Evolutionary conservation across 257 asterid species (phyloP).

Genomic region (Nicotiana noctiflora): DNA sequence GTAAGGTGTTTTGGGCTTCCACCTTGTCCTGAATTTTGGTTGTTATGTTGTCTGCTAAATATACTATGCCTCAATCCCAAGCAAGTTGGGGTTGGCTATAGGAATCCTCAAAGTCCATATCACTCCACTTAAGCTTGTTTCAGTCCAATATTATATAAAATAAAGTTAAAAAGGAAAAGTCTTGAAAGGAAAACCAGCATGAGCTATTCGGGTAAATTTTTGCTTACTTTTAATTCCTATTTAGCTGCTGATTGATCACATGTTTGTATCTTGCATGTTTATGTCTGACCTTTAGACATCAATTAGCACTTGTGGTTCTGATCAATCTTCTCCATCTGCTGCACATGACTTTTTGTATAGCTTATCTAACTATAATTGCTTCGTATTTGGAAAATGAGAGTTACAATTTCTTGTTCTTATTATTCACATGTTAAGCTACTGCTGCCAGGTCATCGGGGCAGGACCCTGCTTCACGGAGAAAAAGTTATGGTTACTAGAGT

Average conservation of each 20-base stretch:
- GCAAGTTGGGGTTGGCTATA: neutral
- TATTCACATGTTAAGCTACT: slow-evolving; percentile 23
- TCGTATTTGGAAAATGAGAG: neutral
- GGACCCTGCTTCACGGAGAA: slow-evolving; percentile 73
- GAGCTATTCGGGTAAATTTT: neutral
- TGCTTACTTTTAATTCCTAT: neutral
- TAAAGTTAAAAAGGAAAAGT: neutral
- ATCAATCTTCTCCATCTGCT: neutral
- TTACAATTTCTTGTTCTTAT: slow-evolving; percentile 5
- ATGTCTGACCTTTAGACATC: slow-evolving; percentile 1
- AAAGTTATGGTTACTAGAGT: slow-evolving; percentile 76
- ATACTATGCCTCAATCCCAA: neutral
- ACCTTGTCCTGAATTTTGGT: neutral
- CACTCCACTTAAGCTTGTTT: neutral
- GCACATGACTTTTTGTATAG: neutral
- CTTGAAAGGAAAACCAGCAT: neutral
- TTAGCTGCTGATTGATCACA: neutral
- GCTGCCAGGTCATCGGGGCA: slow-evolving; percentile 79
- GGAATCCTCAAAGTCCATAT: neutral
- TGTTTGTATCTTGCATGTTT: slow-evolving; percentile 9
- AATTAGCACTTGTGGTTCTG: neutral
- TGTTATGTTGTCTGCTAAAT: neutral
- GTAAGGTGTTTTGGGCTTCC: slow-evolving; percentile 29
- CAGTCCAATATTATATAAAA: neutral
- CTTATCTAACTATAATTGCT: neutral